Conservation (phyloP, 2,329 filamentous ascomycete genomes). For the Orbilia javanica region DNA sequence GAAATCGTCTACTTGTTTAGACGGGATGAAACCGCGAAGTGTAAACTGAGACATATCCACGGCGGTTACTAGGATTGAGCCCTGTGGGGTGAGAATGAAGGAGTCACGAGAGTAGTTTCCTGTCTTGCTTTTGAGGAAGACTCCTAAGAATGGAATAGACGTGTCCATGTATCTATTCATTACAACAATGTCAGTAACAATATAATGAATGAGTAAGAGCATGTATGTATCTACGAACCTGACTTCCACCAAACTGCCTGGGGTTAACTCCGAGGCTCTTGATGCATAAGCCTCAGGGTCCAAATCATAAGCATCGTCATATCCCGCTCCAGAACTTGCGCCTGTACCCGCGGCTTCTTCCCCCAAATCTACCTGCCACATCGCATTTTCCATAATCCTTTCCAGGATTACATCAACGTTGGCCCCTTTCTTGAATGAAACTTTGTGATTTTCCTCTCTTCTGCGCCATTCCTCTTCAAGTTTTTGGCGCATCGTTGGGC, state of each 20-base stretch:
- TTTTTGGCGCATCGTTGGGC: not conserved
- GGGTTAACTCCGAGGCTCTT: constrained; percentile 14
- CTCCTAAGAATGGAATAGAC: constrained; percentile 30
- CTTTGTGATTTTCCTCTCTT: constrained; percentile 11
- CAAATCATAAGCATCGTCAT: constrained; percentile 30
- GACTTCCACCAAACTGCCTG: constrained; percentile 45
- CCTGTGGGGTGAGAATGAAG: constrained; percentile 33
- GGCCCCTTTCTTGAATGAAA: constrained; percentile 11
- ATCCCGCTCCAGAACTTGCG: not conserved
- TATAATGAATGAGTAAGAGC: not conserved
- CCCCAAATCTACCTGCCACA: constrained; percentile 8
- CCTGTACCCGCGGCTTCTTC: constrained; percentile 1
- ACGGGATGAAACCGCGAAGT: constrained; percentile 36
- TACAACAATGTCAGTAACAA: not conserved
- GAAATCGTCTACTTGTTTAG: constrained; percentile 15
- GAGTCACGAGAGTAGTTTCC: constrained; percentile 53
- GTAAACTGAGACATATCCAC: constrained; percentile 42
- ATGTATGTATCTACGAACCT: constrained; percentile 6
- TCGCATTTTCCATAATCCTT: constrained; percentile 25
- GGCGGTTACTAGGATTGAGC: constrained; percentile 24
- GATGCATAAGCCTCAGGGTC: constrained; percentile 50
- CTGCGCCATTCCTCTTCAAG: constrained; percentile 20
- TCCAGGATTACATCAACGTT: constrained; percentile 43
- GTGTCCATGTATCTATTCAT: constrained; percentile 13
- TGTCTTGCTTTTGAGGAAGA: constrained; percentile 45